Conservation (phyloP, 306 rosid genomes). For the Citrullus colocynthis region DNA sequence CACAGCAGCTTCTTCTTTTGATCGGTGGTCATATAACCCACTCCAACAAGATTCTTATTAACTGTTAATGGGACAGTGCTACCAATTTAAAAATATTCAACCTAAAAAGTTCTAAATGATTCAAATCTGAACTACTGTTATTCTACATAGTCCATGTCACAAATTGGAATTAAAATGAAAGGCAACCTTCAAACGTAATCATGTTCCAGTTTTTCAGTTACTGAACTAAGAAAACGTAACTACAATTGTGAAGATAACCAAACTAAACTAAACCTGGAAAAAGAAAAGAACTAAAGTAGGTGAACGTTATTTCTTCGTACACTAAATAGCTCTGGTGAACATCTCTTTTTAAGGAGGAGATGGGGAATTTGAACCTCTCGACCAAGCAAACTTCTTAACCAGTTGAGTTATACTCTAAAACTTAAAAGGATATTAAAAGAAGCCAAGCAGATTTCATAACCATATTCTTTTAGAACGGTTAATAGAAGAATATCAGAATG, state of each 20-base stretch:
- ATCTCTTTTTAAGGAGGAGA: not conserved
- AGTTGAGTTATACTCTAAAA: not conserved
- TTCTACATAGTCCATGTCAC: not conserved
- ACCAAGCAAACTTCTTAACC: no score
- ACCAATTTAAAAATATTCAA: not conserved
- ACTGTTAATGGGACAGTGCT: constrained; percentile 25
- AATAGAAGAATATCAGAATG: not conserved
- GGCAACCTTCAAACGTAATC: not conserved
- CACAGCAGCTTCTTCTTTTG: constrained; percentile 97
- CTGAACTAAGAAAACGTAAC: not conserved
- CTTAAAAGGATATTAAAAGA: not conserved
- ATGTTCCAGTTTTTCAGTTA: not conserved
- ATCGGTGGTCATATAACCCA: constrained; percentile 68
- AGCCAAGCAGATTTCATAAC: not conserved
- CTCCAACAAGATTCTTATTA: constrained; percentile 69
- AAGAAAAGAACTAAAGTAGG: not conserved
- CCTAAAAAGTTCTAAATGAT: not conserved
- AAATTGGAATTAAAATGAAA: not conserved
- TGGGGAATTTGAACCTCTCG: not conserved
- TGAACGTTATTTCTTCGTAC: not conserved
- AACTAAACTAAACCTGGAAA: not conserved
- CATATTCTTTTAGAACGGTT: not conserved
- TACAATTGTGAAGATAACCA: not conserved
- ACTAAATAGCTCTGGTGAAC: not conserved
- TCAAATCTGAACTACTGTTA: not conserved